Percentiles rank a stretch among this genome's conserved stretches.
Evolutionary conservation across 345 rosid species (phyloP).

Genomic region (Salix purpurea): DNA sequence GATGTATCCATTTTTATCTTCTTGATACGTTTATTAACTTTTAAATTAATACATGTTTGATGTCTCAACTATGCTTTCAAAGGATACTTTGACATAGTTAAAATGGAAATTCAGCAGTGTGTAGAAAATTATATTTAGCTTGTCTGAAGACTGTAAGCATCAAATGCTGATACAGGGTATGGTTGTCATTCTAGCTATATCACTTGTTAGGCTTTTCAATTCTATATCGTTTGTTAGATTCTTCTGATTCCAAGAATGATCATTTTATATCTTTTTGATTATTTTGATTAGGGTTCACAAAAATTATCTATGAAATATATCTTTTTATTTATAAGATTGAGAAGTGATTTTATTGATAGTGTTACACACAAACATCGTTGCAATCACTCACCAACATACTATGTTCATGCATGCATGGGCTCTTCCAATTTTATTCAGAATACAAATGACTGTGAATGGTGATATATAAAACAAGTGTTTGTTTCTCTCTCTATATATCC

Average conservation of each 20-base stretch:
- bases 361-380: neutral
- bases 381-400: neutral
- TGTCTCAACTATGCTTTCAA: neutral
- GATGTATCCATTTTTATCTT: constrained; percentile 21
- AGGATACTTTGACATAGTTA: no score
- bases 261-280: neutral
- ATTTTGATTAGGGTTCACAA: neutral
- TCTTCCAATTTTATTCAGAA: constrained; percentile 20
- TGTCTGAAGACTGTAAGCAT: neutral
- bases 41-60: neutral
- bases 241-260: neutral
- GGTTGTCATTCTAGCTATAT: neutral
- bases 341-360: neutral
- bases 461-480: neutral
- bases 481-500: neutral
- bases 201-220: neutral
- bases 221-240: neutral
- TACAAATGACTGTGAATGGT: neutral
- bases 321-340: neutral
- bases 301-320: neutral
- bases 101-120: no score
- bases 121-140: no score
- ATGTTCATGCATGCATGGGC: neutral
- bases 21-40: constrained; percentile 26
- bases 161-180: neutral